phyloP scores from a whole-genome alignment of 495 filamentous ascomycete species.

The Neurospora sp. region DNA sequence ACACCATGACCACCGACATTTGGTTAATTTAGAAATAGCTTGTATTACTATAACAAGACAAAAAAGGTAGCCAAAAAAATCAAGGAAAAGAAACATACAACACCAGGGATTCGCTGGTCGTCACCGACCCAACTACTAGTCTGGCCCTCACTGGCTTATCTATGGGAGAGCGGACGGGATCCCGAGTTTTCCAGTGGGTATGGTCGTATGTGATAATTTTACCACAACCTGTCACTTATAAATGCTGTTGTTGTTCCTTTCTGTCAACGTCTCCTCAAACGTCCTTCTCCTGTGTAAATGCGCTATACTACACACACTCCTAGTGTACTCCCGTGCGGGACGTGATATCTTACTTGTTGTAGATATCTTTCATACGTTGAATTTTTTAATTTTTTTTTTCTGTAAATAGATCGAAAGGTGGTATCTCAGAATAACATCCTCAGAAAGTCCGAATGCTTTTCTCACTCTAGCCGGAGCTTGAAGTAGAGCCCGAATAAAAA shows the following conservation, averaged over 20 bases:
- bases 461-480: neutral
- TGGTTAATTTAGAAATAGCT: too few relatives aligned
- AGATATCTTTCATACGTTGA: neutral
- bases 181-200: constrained; percentile 13
- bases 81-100: constrained; percentile 28
- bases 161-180: constrained; percentile 45
- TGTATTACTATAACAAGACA: too few relatives aligned
- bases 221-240: neutral
- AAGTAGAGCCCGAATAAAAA: neutral
- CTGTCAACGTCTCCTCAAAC: neutral
- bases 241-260: neutral
- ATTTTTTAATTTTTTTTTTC: too few relatives aligned
- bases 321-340: neutral
- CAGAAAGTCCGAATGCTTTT: neutral
- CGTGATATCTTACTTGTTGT: neutral
- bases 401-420: neutral
- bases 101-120: constrained; percentile 32
- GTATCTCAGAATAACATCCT: neutral
- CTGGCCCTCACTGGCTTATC: constrained; percentile 25
- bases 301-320: neutral
- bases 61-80: too few relatives aligned
- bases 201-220: neutral
- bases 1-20: too few relatives aligned
- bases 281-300: neutral
- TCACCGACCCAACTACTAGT: constrained; percentile 38